phyloP scores from a whole-genome alignment of 2,329 filamentous ascomycete species.

The Diaporthe eres region DNA sequence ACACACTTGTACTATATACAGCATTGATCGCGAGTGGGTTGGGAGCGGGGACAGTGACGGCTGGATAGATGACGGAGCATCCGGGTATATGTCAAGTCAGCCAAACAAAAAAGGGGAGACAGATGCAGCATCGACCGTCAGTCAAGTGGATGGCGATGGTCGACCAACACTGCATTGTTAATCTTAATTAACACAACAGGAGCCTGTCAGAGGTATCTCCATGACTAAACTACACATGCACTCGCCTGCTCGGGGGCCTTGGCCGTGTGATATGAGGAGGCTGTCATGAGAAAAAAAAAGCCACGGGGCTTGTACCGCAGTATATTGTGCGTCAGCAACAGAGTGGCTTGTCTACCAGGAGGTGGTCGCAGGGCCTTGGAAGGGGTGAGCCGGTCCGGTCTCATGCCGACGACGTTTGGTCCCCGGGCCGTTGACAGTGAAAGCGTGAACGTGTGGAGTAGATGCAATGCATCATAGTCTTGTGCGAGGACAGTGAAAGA shows the following conservation, averaged over 20 bases:
- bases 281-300: too few relatives aligned
- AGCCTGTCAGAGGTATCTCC: background rate
- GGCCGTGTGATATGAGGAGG: background rate
- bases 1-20: constrained; percentile 12
- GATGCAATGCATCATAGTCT: background rate
- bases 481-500: too few relatives aligned
- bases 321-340: background rate
- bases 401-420: too few relatives aligned
- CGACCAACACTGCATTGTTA: constrained; percentile 6
- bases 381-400: too few relatives aligned
- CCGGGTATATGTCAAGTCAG: background rate
- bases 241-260: background rate
- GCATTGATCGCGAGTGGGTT: background rate
- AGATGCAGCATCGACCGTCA: constrained; percentile 7
- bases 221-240: background rate
- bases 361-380: background rate
- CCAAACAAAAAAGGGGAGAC: constrained; percentile 18
- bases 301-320: background rate
- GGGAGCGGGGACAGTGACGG: background rate
- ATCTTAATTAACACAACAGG: constrained; percentile 19
- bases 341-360: background rate
- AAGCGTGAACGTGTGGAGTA: background rate
- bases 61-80: background rate
- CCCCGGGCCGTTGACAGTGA: background rate
- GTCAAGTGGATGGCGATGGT: background rate